phyloP scores from a whole-genome alignment of 2,329 filamentous ascomycete species.

The Ceratocystis huliohia region DNA sequence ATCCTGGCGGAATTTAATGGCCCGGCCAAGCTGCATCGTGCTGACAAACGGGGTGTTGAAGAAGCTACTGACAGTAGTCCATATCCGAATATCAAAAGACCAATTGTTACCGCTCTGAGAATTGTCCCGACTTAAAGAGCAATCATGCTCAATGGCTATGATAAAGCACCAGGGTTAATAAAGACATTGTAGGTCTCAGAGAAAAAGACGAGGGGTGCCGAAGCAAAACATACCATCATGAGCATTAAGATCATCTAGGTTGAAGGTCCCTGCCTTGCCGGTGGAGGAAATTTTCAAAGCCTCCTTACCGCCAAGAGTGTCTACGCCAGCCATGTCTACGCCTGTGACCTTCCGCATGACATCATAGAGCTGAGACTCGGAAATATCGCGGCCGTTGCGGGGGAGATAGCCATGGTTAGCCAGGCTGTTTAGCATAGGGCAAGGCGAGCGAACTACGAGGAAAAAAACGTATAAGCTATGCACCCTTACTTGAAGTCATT shows the following conservation, averaged over 20 bases:
- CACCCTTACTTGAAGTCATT: no score
- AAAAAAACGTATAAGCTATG: background rate
- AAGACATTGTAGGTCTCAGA: background rate
- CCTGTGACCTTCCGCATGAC: constrained; percentile 17
- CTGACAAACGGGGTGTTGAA: constrained; percentile 24
- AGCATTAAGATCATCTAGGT: constrained; percentile 26
- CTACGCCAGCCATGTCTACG: constrained; percentile 21
- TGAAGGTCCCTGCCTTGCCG: constrained; percentile 25
- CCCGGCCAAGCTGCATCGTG: constrained; percentile 25
- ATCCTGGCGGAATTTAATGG: constrained; percentile 25
- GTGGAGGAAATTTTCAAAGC: constrained; percentile 25
- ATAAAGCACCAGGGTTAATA: background rate
- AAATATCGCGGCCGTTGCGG: constrained; percentile 22
- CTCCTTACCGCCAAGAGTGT: constrained; percentile 22
- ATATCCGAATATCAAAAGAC: constrained; percentile 26
- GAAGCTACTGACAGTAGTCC: constrained; percentile 22
- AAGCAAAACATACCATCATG: constrained; percentile 22
- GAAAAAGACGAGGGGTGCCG: background rate
- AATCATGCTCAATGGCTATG: constrained; percentile 29
- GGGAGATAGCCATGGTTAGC: constrained; percentile 24
- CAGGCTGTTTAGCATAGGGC: constrained; percentile 24
- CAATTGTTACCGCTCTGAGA: constrained; percentile 27
- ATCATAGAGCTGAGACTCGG: constrained; percentile 9
- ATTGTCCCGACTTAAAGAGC: constrained; percentile 27
- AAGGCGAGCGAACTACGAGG: constrained; percentile 22